Conservation (phyloP, 805 yeast genomes). For the Komagataella kurtzmanii region DNA sequence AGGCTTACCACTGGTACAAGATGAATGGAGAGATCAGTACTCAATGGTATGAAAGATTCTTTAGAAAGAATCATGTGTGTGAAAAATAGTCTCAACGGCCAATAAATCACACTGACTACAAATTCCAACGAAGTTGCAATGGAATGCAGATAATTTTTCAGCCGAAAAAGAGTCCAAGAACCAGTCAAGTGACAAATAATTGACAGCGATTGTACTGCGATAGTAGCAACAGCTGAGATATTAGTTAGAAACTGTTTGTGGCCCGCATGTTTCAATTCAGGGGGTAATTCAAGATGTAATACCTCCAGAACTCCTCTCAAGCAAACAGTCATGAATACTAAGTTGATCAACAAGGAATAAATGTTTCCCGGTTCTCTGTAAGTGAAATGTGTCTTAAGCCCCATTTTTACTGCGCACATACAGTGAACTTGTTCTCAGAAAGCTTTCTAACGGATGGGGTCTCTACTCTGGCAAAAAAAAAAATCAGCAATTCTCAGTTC, state of each 20-base stretch:
- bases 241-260: conserved; percentile 65
- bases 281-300: conserved; percentile 28
- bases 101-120: conserved; percentile 50
- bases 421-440: background rate
- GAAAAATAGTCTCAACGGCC: conserved; percentile 50
- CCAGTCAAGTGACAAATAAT: conserved; percentile 19
- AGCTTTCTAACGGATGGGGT: background rate
- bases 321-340: conserved; percentile 1
- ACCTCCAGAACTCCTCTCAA: background rate
- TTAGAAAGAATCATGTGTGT: conserved; percentile 30
- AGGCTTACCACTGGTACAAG: conserved; percentile 42
- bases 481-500: background rate
- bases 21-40: conserved; percentile 46
- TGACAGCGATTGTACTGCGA: conserved; percentile 27
- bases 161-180: conserved; percentile 12
- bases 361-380: conserved; percentile 1
- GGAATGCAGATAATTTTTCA: conserved; percentile 34
- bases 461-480: too few relatives aligned
- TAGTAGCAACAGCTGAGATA: conserved; percentile 35
- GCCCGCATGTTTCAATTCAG: conserved; percentile 39
- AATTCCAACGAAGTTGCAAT: conserved; percentile 44
- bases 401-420: background rate
- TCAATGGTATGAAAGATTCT: conserved; percentile 26
- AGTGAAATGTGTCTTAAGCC: background rate
- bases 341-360: background rate